Evolutionary conservation across 2,329 filamentous ascomycete genomes (phyloP).

Genomic region (Amesomyces nigricolor): DNA sequence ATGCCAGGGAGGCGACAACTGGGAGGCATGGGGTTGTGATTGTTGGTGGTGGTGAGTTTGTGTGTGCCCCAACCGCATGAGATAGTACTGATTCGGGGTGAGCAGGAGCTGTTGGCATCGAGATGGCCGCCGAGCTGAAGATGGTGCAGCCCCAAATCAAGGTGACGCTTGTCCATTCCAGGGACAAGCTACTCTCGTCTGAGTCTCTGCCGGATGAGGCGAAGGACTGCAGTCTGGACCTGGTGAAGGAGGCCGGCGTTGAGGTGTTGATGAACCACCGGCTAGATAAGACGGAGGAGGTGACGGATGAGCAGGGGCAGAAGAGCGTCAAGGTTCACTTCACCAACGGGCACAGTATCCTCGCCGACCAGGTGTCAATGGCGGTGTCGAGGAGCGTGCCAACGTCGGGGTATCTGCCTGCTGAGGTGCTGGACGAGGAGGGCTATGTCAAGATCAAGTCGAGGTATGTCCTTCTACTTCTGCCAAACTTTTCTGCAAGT

Average conservation of each 20-base stretch:
- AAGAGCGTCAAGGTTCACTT: slow-evolving; percentile 48
- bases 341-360: slow-evolving; percentile 53
- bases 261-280: slow-evolving; percentile 59
- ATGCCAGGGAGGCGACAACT: slow-evolving; percentile 50
- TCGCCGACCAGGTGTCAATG: slow-evolving; percentile 61
- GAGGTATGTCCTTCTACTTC: slow-evolving; percentile 35
- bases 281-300: slow-evolving; percentile 43
- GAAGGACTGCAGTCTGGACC: slow-evolving; percentile 54
- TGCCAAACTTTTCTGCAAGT: not conserved
- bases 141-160: slow-evolving; percentile 55
- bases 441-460: slow-evolving; percentile 60
- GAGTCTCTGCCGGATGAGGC: slow-evolving; percentile 67
- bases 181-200: slow-evolving; percentile 62
- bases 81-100: not conserved
- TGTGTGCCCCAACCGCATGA: slow-evolving; percentile 23
- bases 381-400: slow-evolving; percentile 60
- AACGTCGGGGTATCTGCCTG: slow-evolving; percentile 58
- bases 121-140: slow-evolving; percentile 77
- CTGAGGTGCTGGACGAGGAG: slow-evolving; percentile 52
- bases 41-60: slow-evolving; percentile 53
- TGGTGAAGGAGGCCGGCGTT: slow-evolving; percentile 58
- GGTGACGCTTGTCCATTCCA: slow-evolving; percentile 71
- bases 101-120: slow-evolving; percentile 67
- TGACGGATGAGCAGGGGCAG: slow-evolving; percentile 40
- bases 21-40: slow-evolving; percentile 58